These are phyloP conservation scores for Gamarada debralockiae DNA, from an alignment of 495 filamentous ascomycete species.

Conservation along the genomic window DNA sequence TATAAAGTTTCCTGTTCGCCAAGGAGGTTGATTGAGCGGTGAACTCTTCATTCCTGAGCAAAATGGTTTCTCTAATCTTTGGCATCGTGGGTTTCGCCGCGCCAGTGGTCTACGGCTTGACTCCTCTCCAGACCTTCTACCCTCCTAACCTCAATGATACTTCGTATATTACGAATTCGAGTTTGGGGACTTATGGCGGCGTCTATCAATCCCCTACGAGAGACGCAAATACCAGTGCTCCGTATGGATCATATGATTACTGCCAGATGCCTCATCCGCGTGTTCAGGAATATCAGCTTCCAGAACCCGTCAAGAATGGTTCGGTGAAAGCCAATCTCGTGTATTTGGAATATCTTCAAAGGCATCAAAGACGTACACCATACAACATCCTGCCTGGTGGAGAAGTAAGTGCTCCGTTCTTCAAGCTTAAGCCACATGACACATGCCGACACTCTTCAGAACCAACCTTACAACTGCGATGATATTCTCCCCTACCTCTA, in stretches of 20 bases:
- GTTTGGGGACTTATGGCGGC: conserved; percentile 3
- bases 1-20: not conserved
- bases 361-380: conserved; percentile 8
- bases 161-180: not conserved
- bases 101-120: not conserved
- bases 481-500: conserved; percentile 8
- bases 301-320: not conserved
- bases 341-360: conserved; percentile 5
- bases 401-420: not conserved
- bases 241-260: conserved; percentile 8
- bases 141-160: conserved; percentile 9
- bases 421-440: not conserved
- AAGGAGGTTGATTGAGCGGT: not conserved
- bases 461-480: conserved; percentile 4
- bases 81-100: not conserved
- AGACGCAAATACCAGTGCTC: not conserved
- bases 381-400: conserved; percentile 8
- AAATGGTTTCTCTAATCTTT: not conserved
- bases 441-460: not conserved
- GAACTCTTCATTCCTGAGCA: not conserved
- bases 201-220: conserved; percentile 1
- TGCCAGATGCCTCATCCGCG: conserved; percentile 7
- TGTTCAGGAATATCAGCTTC: not conserved
- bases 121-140: conserved; percentile 3
- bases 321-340: not conserved